Evolutionary conservation across 176 grass and related monocot genomes (phyloP), one percentile per base, ranked within the genome.

Genomic region (Avena insularis): DNA sequence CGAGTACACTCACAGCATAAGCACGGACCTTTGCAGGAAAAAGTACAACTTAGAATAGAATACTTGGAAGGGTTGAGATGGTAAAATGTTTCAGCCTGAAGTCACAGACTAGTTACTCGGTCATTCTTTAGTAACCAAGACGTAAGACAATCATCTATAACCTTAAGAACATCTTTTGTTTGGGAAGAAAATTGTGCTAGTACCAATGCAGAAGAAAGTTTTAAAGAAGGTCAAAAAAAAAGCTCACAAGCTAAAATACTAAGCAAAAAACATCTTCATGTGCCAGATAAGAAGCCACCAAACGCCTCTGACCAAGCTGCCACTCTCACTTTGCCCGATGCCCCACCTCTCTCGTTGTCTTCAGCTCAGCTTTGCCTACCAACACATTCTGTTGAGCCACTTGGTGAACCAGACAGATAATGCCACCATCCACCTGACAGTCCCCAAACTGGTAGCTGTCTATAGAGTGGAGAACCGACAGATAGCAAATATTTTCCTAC

Each of bases 1-100:
- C 91, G 84, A 98, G 88, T 79, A 98, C 69, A 4, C 84, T 98
- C 38, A 95, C 95, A 48, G 93, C 95, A 91, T 95, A 95, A 78
- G 93, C 90, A 21, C 95, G 95, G 50, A 98, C 95, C 95, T 98
- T 82, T 38, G 21, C 51, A 84, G 40, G 40, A 31, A 82, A 89
- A 78, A 53, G 9, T 82, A 71, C 65, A 49, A 8, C 71, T 78
- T 62, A 71, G 12, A 45, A 49, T 12, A 60, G 36, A 47, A 67
- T 23, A 10, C 14, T 23, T 68, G 40, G 13, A 71, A 79, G 31
- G 12, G 49, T 16, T 64, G 35, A 82, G n/a, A 75, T 83, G 71
- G 45, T 82, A 81, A 68, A 82, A 46, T 64, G 9, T 35, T 12
- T 31, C 27, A 16, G 45, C 27, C 43, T 43, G 57, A 51, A 51